These are phyloP conservation scores for Camellia japonica DNA, from an alignment of 148 eudicot genomes.

Conservation along the genomic window DNA sequence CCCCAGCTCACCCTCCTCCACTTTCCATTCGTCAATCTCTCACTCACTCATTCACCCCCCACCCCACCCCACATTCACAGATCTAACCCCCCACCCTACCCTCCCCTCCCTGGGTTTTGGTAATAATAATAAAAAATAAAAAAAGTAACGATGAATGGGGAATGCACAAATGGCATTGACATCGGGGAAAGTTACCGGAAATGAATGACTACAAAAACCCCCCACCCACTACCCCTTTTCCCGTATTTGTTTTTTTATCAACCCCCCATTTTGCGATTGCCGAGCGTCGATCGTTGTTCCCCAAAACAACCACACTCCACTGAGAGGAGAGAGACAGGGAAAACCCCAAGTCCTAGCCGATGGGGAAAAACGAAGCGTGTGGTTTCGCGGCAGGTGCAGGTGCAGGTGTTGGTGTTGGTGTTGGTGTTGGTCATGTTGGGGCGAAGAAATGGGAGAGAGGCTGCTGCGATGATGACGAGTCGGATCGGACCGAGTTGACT, in stretches of 20 bases:
- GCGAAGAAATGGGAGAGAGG: neutral
- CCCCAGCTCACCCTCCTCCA: conserved; percentile 24
- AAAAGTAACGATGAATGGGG: conserved; percentile 23
- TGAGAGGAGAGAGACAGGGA: neutral
- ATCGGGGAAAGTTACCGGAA: neutral
- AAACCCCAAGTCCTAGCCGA: conserved; percentile 7
- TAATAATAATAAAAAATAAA: neutral
- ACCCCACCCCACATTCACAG: neutral
- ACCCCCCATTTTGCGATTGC: conserved; percentile 19
- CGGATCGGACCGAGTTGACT: conserved; percentile 1
- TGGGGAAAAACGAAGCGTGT: conserved; percentile 31
- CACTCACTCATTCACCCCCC: neutral
- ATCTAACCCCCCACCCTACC: neutral
- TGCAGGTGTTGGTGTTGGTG: neutral
- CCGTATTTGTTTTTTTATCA: neutral
- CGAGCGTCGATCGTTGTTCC: conserved; percentile 11
- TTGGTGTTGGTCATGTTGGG: neutral
- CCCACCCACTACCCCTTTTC: neutral
- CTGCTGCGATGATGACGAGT: neutral
- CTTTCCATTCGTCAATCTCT: neutral
- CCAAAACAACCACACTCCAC: neutral
- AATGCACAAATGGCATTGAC: conserved; percentile 28
- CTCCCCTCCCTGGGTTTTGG: neutral
- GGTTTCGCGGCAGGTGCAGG: conserved; percentile 19
- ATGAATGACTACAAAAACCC: neutral